These are phyloP conservation scores for Xylariaceae sp. DNA, from an alignment of 2,329 filamentous ascomycete genomes.

Conservation along the genomic window DNA sequence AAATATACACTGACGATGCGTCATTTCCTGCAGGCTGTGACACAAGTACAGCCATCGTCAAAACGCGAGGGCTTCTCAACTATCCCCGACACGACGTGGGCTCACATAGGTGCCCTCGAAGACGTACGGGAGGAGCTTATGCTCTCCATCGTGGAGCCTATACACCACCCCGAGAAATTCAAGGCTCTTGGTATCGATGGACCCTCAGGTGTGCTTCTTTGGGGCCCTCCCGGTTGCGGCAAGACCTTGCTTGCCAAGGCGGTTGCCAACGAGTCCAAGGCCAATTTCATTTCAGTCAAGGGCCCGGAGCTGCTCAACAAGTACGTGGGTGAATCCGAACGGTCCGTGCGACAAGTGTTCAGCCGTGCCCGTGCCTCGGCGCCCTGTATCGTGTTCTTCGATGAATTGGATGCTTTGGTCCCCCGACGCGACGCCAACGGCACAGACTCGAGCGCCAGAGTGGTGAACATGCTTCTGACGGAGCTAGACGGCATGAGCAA, in stretches of 20 bases:
- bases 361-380: conserved; percentile 77
- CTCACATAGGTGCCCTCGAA: conserved; percentile 79
- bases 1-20: conserved; percentile 38
- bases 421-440: conserved; percentile 73
- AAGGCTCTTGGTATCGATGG: conserved; percentile 70
- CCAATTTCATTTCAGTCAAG: conserved; percentile 97
- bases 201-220: conserved; percentile 84
- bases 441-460: conserved; percentile 77
- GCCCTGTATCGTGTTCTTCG: conserved; percentile 96
- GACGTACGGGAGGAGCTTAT: conserved; percentile 76
- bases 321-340: conserved; percentile 93
- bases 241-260: conserved; percentile 96
- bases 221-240: conserved; percentile 93
- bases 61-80: conserved; percentile 93
- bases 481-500: conserved; percentile 83
- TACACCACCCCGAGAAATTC: conserved; percentile 75
- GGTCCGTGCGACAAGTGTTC: conserved; percentile 88
- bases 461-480: conserved; percentile 91
- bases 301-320: conserved; percentile 96
- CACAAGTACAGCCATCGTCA: conserved; percentile 70
- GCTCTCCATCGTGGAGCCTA: conserved; percentile 83
- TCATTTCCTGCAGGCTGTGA: conserved; percentile 70
- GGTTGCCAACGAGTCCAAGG: conserved; percentile 89
- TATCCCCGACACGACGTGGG: conserved; percentile 89
- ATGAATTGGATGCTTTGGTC: conserved; percentile 90